Conservation (phyloP, 2,329 filamentous ascomycete species). For the Rosellinia necatrix region DNA sequence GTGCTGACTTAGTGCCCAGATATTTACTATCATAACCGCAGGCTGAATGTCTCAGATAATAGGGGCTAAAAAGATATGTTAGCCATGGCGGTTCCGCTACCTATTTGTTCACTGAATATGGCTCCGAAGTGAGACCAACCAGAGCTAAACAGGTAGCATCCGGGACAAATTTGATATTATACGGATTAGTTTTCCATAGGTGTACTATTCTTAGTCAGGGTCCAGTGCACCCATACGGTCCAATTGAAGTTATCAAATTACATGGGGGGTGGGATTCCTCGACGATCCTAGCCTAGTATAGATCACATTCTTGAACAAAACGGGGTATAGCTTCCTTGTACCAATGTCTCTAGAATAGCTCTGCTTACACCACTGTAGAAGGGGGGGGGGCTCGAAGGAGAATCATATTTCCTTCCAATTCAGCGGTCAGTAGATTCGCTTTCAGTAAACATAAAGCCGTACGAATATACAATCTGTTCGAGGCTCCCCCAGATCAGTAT, state of each 20-base stretch:
- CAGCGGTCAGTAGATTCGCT: conserved; percentile 1
- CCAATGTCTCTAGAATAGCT: conserved; percentile 1
- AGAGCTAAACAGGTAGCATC: background rate
- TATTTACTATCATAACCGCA: conserved; percentile 2
- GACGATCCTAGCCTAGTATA: conserved; percentile 22
- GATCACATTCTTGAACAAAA: conserved; percentile 15
- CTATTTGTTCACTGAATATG: too few relatives aligned
- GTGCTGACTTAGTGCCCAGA: too few relatives aligned
- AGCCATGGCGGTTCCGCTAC: too few relatives aligned
- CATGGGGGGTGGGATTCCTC: conserved; percentile 12
- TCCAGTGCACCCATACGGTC: background rate
- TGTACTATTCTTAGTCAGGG: conserved; percentile 5
- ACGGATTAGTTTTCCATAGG: conserved; percentile 6
- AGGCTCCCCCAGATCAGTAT: background rate
- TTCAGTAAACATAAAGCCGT: background rate
- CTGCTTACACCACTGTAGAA: too few relatives aligned
- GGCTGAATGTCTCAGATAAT: too few relatives aligned
- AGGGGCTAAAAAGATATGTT: too few relatives aligned
- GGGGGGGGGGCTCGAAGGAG: conserved; percentile 6
- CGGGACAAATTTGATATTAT: background rate
- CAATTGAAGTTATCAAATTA: conserved; percentile 21
- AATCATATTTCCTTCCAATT: conserved; percentile 10
- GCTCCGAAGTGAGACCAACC: background rate
- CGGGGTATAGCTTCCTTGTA: conserved; percentile 12
- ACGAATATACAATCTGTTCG: background rate